Base-by-base conservation (phyloP, 2,329 filamentous ascomycete genomes). In the Phialophora expanda region DNA sequence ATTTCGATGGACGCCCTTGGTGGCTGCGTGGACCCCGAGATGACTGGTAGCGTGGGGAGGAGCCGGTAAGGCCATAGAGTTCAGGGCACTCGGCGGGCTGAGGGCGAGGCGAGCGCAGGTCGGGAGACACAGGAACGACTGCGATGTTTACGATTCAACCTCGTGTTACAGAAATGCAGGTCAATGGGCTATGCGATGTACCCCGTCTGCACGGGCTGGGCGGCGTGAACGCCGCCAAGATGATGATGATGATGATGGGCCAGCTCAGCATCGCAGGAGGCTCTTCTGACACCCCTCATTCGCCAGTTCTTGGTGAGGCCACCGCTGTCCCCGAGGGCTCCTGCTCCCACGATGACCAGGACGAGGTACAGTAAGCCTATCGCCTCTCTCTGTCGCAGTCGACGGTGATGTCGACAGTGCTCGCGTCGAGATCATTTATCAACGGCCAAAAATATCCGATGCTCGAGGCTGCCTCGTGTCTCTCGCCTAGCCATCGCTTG, bases 391-490 rank as follows among this genome's bases (percentile, higher is more conserved):
- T 44, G 9, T 44, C 38, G n/a, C 17, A 17, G 17, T 44, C 6
- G 14, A 44, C 17, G 6, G 7, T 17, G 17, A 8, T 44, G 38
- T 44, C 38, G 38, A 44, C 32, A 7, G 17, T n/a, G 17, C 38
- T 7, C 17, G 38, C 17, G 38, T 44, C 14, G 38, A n/a, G 38
- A n/a, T n/a, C 17, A 8, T 17, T 8, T 6, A 11, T 7, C 17
- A n/a, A 8, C 38, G 38, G 38, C 38, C 17, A 44, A n/a, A 44
- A n/a, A n/a, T 44, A 20, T 44, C 38, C 38, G 38, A 8, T 20
- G 17, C 22, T 22, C 46, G 54, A 61, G 51, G 51, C 60, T 56
- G 60, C 51, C 60, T 62, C 60, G 50, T 56, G 60, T 41, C 51
- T 62, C 12, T 62, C 60, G 60, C 51, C 51, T 62, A 56, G 28